Evolutionary conservation across 2,329 filamentous ascomycete species (phyloP), one percentile per base, ranked within the genome.

Genomic region (Fusarium dimerum): DNA sequence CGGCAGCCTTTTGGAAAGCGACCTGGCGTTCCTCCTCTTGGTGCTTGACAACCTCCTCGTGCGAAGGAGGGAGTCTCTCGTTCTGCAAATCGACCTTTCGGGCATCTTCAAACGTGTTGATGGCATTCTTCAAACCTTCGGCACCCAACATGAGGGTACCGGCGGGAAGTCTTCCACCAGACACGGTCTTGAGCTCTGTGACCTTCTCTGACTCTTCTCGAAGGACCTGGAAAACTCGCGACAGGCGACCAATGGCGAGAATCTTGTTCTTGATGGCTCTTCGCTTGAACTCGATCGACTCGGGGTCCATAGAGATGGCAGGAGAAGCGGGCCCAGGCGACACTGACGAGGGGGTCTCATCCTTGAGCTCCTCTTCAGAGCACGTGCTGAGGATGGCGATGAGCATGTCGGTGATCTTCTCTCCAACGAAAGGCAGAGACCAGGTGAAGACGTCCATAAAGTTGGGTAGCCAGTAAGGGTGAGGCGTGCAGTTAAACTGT

Each of bases 391-490:
- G 80, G 68, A 99, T 99, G 40, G 92, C 93, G 70, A 99, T 97
- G 61, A 99, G 85, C 94, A 99, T 99, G 68, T 99, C 94, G 16
- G 94, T 97, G 68, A 99, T 92, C 82, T 99, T 99, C 75, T 99
- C 94, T 57, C 94, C 93, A 20, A 99, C 94, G 74, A 99, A 99
- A 1, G 94, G 94, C 55, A 99, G 80, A 34, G 94, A 99, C 94
- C 94, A 99, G n/a, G 94, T 99, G 71, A 99, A 99, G 58, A 99
- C 94, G 68, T 99, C 94, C 94, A 99, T 99, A 71, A 99, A 99
- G 78, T 99, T 99, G 50, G 94, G 94, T 45, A 99, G 84, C 94
- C 94, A 99, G 80, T 99, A 99, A 7, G 94, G 94, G 73, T 99
- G 94, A 34, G 94, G 94, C 18, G 94, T 97, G 83, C 93, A 99